Conservation (phyloP, 78 protist species). For the Protostelium mycophagum region DNA sequence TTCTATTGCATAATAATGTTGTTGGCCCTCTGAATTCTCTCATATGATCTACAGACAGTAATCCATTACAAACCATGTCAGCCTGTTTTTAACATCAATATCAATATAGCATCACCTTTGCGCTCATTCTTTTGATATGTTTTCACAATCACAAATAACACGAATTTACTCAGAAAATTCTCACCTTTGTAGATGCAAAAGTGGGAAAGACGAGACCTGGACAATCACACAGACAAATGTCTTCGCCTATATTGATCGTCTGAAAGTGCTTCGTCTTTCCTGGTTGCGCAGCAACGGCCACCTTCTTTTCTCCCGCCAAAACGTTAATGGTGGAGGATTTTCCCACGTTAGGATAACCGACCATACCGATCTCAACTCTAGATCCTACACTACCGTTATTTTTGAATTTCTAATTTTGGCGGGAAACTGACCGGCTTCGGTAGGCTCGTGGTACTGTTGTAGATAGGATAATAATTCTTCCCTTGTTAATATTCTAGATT, state of each 20-base stretch:
- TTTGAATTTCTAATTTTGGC: not conserved
- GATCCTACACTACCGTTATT: not conserved
- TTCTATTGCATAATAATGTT: slow-evolving; percentile 33
- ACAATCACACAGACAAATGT: slow-evolving; percentile 87
- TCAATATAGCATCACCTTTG: not conserved
- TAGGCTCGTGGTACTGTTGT: not conserved
- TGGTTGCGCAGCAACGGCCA: slow-evolving; percentile 91
- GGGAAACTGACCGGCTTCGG: not conserved
- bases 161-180: not conserved
- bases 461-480: not conserved
- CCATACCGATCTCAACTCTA: slow-evolving; percentile 73
- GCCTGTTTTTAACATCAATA: slow-evolving; percentile 6
- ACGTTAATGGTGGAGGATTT: slow-evolving; percentile 93
- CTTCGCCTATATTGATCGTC: slow-evolving; percentile 76
- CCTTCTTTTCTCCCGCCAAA: slow-evolving; percentile 79
- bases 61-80: slow-evolving; percentile 88
- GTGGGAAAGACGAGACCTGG: slow-evolving; percentile 98
- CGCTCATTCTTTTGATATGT: not conserved
- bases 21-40: slow-evolving; percentile 63
- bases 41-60: slow-evolving; percentile 91
- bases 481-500: not conserved
- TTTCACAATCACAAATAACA: too few species aligned
- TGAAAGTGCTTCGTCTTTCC: slow-evolving; percentile 99
- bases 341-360: slow-evolving; percentile 99
- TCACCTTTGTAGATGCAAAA: slow-evolving; percentile 62